Base-by-base conservation (phyloP, 805 yeast species). In the Starmerella powellii region DNA sequence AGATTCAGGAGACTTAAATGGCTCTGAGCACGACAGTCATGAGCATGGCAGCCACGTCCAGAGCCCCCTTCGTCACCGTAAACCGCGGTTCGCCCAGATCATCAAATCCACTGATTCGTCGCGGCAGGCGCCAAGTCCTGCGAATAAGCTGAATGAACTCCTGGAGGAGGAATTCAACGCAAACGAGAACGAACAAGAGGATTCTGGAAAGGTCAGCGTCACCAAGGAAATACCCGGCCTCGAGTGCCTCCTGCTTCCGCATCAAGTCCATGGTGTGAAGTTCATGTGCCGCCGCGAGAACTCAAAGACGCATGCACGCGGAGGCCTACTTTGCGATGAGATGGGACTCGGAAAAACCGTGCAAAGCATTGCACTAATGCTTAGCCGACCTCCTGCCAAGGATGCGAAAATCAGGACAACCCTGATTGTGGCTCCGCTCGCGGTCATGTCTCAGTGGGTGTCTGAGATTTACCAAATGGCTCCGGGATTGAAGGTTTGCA, bases 291-390 rank as follows among this genome's bases (percentile, higher is more conserved):
- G 44, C 5, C 58, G 76, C 13, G 77, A 72, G n/a, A 43, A 32
- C 3, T 32, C 40, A 3, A 38, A 38, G 11, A 42, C 42, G 13
- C 34, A 44, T 2, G 50, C 47, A 16, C 67, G 64, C 43, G 82
- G 82, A 23, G 83, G 81, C 3, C 40, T 76, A n/a, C 62, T 83
- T 31, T 83, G 91, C 55, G 94, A 83, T 57, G 94, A 81, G 61
- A 84, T 84, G 94, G 94, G 94, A 15, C 64, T 84, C 13, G 94
- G 94, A 39, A 84, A 84, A 55, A 84, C 94, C 0, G 73, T 84
- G 37, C 94, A 84, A 60, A 73, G 82, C 12, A 64, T 76, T 32
- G 80, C 91, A 0, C 62, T 84, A 33, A 73, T 81, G 41, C 54
- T 78, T 42, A 65, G 74, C 27, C 53, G 53, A 20, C 52, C 47